Conservation (phyloP, 352 stramenopile genomes). For the Phytophthora rubi region DNA sequence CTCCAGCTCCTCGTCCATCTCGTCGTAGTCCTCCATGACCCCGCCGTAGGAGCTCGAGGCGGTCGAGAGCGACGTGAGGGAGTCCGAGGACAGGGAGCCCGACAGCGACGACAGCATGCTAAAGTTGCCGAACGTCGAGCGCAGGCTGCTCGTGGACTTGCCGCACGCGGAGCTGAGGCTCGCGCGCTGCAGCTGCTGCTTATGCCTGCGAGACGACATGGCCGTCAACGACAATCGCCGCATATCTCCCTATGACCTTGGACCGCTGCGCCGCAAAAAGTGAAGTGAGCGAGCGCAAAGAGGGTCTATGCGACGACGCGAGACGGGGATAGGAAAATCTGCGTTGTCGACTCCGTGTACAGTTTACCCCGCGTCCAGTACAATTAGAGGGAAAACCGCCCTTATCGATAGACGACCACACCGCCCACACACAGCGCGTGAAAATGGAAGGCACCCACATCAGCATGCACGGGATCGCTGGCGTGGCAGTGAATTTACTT, state of each 20-base stretch:
- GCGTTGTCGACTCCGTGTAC: not conserved
- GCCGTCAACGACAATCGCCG: conserved; percentile 43
- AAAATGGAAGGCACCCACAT: not conserved
- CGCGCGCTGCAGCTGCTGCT: conserved; percentile 27
- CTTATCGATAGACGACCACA: too few species aligned
- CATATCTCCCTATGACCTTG: conserved; percentile 16
- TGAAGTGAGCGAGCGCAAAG: not conserved
- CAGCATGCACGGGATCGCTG: not conserved
- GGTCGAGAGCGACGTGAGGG: conserved; percentile 46
- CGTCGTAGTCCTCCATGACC: conserved; percentile 46
- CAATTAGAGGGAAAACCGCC: too few species aligned
- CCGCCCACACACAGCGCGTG: not conserved
- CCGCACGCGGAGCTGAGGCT: conserved; percentile 18
- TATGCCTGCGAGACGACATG: conserved; percentile 36
- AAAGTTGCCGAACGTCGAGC: conserved; percentile 42
- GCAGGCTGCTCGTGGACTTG: conserved; percentile 34
- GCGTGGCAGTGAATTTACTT: not conserved
- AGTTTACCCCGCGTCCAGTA: not conserved
- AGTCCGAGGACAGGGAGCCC: conserved; percentile 34
- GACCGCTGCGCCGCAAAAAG: not conserved
- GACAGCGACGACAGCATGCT: conserved; percentile 41
- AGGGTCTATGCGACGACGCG: not conserved
- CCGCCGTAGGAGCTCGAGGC: conserved; percentile 61
- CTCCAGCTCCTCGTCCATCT: conserved; percentile 31
- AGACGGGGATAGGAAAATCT: not conserved